A percentile compares a stretch with the other conserved stretches of the same genome.
phyloP scores from a whole-genome alignment of 75 land plant species.

The Chamaecyparis obtusa region DNA sequence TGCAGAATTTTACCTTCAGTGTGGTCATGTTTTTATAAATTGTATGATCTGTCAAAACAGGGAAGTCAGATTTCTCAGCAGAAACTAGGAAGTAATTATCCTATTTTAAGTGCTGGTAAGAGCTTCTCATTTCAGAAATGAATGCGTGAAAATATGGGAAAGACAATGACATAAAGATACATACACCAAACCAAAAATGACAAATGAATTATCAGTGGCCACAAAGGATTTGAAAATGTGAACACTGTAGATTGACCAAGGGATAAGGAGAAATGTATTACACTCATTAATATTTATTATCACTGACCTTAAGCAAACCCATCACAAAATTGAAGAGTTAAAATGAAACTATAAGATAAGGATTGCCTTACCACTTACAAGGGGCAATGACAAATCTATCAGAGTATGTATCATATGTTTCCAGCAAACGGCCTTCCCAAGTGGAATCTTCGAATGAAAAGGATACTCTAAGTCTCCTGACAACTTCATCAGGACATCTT shows the following conservation, averaged over 20 bases:
- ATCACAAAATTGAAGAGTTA: background rate
- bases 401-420: constrained; percentile 54
- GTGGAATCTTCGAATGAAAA: constrained; percentile 40
- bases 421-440: constrained; percentile 56
- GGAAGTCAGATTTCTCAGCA: background rate
- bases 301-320: background rate
- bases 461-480: constrained; percentile 44
- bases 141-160: background rate
- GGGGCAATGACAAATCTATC: constrained; percentile 56
- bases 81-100: background rate
- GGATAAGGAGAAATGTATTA: background rate
- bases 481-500: constrained; percentile 71
- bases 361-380: constrained; percentile 46
- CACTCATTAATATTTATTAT: background rate
- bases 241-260: background rate
- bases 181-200: background rate
- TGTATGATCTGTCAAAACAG: background rate
- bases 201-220: background rate
- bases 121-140: background rate
- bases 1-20: background rate
- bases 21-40: background rate
- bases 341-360: background rate
- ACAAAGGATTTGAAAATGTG: background rate
- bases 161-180: background rate
- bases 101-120: background rate